phyloP scores from a whole-genome alignment of 768 basidiomycete genomes.

The Serendipita sp. region DNA sequence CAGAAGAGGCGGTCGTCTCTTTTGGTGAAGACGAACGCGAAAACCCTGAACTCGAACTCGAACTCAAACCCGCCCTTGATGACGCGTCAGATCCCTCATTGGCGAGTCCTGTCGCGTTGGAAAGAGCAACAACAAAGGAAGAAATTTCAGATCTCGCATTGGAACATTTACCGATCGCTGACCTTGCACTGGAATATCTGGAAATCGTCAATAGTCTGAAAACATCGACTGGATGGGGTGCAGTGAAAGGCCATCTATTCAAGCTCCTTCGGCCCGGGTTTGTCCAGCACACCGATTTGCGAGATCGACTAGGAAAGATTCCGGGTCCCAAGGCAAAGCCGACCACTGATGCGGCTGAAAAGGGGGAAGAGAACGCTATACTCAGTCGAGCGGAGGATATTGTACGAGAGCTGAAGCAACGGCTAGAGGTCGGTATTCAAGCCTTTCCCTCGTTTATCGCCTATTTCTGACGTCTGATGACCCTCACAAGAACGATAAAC shows the following conservation, averaged over 20 bases:
- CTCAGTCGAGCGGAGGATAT: slow-evolving; percentile 33
- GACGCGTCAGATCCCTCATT: slow-evolving; percentile 12
- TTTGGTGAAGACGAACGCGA: background rate
- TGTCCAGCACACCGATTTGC: slow-evolving; percentile 45
- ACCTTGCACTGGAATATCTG: slow-evolving; percentile 77
- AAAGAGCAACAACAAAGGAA: too few relatives aligned
- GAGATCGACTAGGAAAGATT: slow-evolving; percentile 51
- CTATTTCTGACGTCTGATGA: background rate
- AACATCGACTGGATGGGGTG: slow-evolving; percentile 55
- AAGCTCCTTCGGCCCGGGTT: slow-evolving; percentile 76
- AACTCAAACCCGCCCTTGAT: background rate
- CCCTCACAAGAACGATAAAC: slow-evolving; percentile 22
- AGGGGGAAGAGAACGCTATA: slow-evolving; percentile 21
- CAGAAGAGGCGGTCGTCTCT: background rate
- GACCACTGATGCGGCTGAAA: slow-evolving; percentile 15
- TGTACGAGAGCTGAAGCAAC: slow-evolving; percentile 39
- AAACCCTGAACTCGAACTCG: background rate
- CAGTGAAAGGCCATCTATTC: slow-evolving; percentile 87
- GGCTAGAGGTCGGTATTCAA: slow-evolving; percentile 35
- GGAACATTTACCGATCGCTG: slow-evolving; percentile 38
- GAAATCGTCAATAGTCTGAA: slow-evolving; percentile 54
- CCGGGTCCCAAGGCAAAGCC: slow-evolving; percentile 9
- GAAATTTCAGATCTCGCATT: slow-evolving; percentile 22
- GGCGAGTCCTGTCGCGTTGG: slow-evolving; percentile 9
- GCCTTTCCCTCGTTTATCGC: background rate